These are phyloP conservation scores for Exophiala phaeomuriformis DNA, from an alignment of 2,329 filamentous ascomycete genomes.

Conservation along the genomic window DNA sequence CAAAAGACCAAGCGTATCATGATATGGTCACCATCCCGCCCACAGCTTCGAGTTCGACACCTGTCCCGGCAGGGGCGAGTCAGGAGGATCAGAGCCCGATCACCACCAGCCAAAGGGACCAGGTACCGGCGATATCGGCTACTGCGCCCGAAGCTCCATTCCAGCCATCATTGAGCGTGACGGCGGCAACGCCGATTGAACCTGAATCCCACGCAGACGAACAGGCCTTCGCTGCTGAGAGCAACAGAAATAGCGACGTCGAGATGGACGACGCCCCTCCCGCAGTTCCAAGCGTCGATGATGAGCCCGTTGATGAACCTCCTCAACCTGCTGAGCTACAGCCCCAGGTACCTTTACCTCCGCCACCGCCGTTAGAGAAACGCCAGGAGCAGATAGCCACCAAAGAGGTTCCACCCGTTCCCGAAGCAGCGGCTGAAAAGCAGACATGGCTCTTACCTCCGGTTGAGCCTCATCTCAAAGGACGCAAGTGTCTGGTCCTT, in stretches of 20 bases:
- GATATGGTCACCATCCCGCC: slow-evolving; percentile 11
- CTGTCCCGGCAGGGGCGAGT: neutral
- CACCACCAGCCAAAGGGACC: slow-evolving; percentile 7
- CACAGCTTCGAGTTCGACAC: slow-evolving; percentile 4
- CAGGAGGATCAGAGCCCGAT: neutral
- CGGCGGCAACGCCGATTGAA: slow-evolving; percentile 16
- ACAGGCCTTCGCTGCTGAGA: slow-evolving; percentile 3
- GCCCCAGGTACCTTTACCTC: slow-evolving; percentile 47
- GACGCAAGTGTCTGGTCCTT: slow-evolving; percentile 87
- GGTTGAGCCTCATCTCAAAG: slow-evolving; percentile 68
- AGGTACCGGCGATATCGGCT: slow-evolving; percentile 8
- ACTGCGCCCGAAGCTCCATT: slow-evolving; percentile 6
- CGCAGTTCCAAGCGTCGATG: slow-evolving; percentile 45
- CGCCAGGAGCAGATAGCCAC: slow-evolving; percentile 35
- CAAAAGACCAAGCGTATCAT: slow-evolving; percentile 15
- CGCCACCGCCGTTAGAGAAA: slow-evolving; percentile 48
- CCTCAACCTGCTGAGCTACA: slow-evolving; percentile 38
- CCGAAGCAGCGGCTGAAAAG: slow-evolving; percentile 39
- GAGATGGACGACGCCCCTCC: slow-evolving; percentile 57
- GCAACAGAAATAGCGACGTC: slow-evolving; percentile 37
- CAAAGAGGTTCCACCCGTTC: slow-evolving; percentile 38
- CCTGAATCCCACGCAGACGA: slow-evolving; percentile 7
- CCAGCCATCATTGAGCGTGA: slow-evolving; percentile 18
- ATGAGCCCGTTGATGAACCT: slow-evolving; percentile 40
- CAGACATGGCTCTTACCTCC: slow-evolving; percentile 75